These are phyloP conservation scores for Panaeolus papilionaceus DNA, from an alignment of 768 basidiomycete genomes.

Conservation along the genomic window DNA sequence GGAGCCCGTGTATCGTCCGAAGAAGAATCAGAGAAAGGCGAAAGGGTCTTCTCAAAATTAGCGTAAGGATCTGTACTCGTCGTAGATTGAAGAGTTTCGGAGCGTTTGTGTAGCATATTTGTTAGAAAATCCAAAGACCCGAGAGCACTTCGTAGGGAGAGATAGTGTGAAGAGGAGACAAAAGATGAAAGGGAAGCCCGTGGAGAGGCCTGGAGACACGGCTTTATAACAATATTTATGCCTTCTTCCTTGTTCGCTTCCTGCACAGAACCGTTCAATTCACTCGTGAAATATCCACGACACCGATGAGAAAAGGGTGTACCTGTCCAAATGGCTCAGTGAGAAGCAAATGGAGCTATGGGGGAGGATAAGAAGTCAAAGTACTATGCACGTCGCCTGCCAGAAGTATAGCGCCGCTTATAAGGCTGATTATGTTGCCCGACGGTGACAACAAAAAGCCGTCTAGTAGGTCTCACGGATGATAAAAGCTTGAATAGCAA, in stretches of 20 bases:
- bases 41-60: constrained; percentile 16
- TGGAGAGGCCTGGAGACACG: background rate
- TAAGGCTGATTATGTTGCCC: background rate
- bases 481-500: background rate
- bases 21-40: constrained; percentile 15
- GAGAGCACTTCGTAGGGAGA: background rate
- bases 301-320: background rate
- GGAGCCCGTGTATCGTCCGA: constrained; percentile 19
- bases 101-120: background rate
- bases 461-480: background rate
- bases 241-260: constrained; percentile 10
- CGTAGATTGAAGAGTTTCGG: constrained; percentile 2
- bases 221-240: background rate
- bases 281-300: background rate
- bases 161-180: background rate
- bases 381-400: background rate
- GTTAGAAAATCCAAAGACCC: background rate
- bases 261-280: background rate
- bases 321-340: background rate
- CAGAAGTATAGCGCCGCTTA: background rate
- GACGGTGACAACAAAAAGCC: background rate
- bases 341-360: constrained; percentile 6
- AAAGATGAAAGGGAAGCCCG: background rate
- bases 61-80: constrained; percentile 15
- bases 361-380: constrained; percentile 3